phyloP scores from a whole-genome alignment of 2,329 filamentous ascomycete species.

The Botrytis squamosa region DNA sequence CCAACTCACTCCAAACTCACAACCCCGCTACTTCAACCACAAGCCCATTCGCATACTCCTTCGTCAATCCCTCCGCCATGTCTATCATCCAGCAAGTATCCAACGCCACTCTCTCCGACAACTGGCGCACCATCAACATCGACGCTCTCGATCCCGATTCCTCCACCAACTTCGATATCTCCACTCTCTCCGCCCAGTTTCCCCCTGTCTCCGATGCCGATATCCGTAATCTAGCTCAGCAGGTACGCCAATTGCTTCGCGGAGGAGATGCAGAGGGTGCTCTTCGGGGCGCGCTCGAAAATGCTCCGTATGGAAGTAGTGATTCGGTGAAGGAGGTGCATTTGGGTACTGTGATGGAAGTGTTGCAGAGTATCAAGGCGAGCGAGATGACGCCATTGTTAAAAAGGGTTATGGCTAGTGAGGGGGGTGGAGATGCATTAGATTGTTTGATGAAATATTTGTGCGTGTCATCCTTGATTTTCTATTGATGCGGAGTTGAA shows the following conservation, averaged over 20 bases:
- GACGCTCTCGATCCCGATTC: constrained; percentile 89
- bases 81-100: constrained; percentile 68
- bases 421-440: constrained; percentile 78
- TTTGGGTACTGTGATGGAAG: constrained; percentile 83
- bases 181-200: constrained; percentile 72
- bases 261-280: constrained; percentile 87
- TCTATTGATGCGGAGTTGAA: no score
- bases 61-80: constrained; percentile 45
- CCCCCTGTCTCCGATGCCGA: constrained; percentile 74
- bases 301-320: constrained; percentile 69
- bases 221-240: constrained; percentile 72
- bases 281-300: constrained; percentile 79
- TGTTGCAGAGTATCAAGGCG: constrained; percentile 93
- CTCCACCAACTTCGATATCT: constrained; percentile 84
- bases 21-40: constrained; percentile 15
- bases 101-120: constrained; percentile 58
- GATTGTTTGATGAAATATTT: constrained; percentile 98
- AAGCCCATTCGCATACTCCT: not conserved
- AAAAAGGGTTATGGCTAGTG: constrained; percentile 72
- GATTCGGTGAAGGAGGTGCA: constrained; percentile 73
- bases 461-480: constrained; percentile 53
- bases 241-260: constrained; percentile 83
- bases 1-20: constrained; percentile 17
- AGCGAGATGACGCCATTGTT: constrained; percentile 92
- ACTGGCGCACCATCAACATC: constrained; percentile 89